Conservation (phyloP, 2,329 filamentous ascomycete species). For the Cadophora sp. region DNA sequence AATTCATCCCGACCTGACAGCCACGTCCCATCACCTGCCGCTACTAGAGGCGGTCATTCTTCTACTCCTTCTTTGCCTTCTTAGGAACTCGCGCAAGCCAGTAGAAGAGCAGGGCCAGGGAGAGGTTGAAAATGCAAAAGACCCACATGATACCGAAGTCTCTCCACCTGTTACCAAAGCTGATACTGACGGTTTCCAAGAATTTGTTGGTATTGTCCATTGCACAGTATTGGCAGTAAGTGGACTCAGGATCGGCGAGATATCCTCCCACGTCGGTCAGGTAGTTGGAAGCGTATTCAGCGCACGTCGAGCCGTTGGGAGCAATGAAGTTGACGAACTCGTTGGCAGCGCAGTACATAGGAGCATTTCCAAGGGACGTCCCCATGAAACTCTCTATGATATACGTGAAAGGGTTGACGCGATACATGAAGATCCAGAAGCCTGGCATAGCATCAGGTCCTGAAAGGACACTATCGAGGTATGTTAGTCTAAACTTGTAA, state of each 20-base stretch:
- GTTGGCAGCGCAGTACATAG: slow-evolving; percentile 69
- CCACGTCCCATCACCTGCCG: too few relatives aligned
- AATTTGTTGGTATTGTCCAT: slow-evolving; percentile 58
- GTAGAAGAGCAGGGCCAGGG: slow-evolving; percentile 59
- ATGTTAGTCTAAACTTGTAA: too few relatives aligned
- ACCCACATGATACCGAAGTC: slow-evolving; percentile 66
- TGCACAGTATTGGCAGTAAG: slow-evolving; percentile 61
- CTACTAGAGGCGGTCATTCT: too few relatives aligned
- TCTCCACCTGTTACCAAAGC: slow-evolving; percentile 68
- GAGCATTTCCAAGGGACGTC: slow-evolving; percentile 72
- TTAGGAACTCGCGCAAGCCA: slow-evolving; percentile 56
- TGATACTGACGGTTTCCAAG: slow-evolving; percentile 54
- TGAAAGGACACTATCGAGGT: slow-evolving; percentile 68
- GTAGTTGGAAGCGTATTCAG: slow-evolving; percentile 60
- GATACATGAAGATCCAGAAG: slow-evolving; percentile 89
- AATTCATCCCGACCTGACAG: too few relatives aligned
- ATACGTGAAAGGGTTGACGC: slow-evolving; percentile 83
- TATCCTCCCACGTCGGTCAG: slow-evolving; percentile 48
- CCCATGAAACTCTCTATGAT: slow-evolving; percentile 69
- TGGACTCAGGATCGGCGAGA: slow-evolving; percentile 56
- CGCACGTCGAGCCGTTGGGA: slow-evolving; percentile 60
- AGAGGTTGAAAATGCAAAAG: slow-evolving; percentile 58
- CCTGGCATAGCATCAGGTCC: slow-evolving; percentile 65
- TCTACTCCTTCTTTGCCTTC: slow-evolving; percentile 28
- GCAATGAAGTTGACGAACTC: slow-evolving; percentile 73